A percentile compares a stretch with the other conserved stretches of the same genome.
Evolutionary conservation across 108 stramenopile species (phyloP).

Genomic region (Skeletonema marinoi): DNA sequence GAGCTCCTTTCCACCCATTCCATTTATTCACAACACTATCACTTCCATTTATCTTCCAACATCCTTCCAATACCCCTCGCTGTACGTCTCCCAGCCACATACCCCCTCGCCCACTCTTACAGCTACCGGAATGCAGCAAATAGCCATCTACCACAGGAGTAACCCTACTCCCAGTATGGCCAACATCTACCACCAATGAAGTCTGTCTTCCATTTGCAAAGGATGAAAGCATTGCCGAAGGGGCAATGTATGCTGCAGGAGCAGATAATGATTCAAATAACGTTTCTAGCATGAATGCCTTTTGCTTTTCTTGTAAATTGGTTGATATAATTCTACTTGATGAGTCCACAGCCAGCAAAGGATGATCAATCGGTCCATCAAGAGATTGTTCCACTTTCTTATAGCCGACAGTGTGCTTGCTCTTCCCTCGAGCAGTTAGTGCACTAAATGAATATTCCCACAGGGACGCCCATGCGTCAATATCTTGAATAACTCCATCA

Average conservation of each 20-base stretch:
- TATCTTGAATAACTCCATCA: constrained; percentile 66
- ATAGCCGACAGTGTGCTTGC: constrained; percentile 76
- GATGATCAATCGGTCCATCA: constrained; percentile 40
- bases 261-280: constrained; percentile 79
- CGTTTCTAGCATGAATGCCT: constrained; percentile 60
- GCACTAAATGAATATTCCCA: constrained; percentile 72
- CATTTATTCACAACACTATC: constrained; percentile 24
- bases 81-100: constrained; percentile 72
- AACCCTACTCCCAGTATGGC: constrained; percentile 68
- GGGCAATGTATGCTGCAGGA: constrained; percentile 75
- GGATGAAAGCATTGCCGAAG: constrained; percentile 79
- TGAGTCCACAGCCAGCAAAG: constrained; percentile 41
- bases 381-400: background rate
- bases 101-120: constrained; percentile 76
- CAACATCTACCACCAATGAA: constrained; percentile 76
- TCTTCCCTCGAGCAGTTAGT: constrained; percentile 57
- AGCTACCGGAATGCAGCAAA: constrained; percentile 62
- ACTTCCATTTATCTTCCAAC: constrained; percentile 11
- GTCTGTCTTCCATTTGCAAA: constrained; percentile 84
- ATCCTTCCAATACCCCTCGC: constrained; percentile 28
- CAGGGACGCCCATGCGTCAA: constrained; percentile 66
- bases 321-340: constrained; percentile 1
- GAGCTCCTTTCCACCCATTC: constrained; percentile 60
- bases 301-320: constrained; percentile 49
- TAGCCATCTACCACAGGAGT: constrained; percentile 88